Evolutionary conservation across 768 basidiomycete genomes (phyloP), one percentile per base, ranked within the genome.

Genomic region (Hericium alpestre): DNA sequence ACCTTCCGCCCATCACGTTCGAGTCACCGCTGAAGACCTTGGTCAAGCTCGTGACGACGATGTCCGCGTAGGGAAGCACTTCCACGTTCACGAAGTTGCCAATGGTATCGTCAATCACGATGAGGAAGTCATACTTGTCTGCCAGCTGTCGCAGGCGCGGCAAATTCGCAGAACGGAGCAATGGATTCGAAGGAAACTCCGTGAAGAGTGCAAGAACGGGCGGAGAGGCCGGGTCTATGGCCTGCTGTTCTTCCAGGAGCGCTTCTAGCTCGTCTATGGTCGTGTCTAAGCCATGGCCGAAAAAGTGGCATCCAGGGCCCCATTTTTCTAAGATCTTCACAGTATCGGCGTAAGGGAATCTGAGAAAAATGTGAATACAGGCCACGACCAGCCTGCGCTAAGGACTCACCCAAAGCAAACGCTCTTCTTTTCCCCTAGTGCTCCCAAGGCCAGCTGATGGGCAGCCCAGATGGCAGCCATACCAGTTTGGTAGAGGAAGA

Each of bases 1-100:
- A 95, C 95, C 90, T 90, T 66, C 95, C 95, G 48, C 95, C 95
- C 95, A 98, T 97, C 53, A 94, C 92, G 65, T 99, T 97, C 40
- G 85, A 81, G 55, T 89, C 86, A 1, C 95, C 95, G 60, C 91
- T 93, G 73, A 99, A 98, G 27, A 98, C 78, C 74, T 98, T 98
- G 20, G 89, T 87, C 65, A 97, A 70, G 72, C 92, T 94, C 64
- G 90, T 93, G 43, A 86, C 93, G 8, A 95, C 84, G 25, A 99
- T 79, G 67, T 98, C 95, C 9, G 86, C 88, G 59, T 82, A 90
- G 15, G 84, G 86, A 1, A 94, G 73, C 4, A 93, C 86, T 63
- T 95, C 87, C 38, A 97, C 92, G 61, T 97, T 99, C 61, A 90
- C 80, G 59, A 94, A 91, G 66, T 93, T 96, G 10, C 93, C 95